Conservation (phyloP, 306 rosid species). For the barrel medic (Medicago truncatula) region MtrunA17r5.0-ANR NC_053046.1:12275501-12276000, state of each 20-base stretch:
- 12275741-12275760: conserved; percentile 16
- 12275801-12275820: conserved; percentile 35
- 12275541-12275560: conserved; percentile 99
- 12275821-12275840: conserved; percentile 41
- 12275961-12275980: conserved; percentile 10
- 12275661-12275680: conserved; percentile 36
- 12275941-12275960: conserved; percentile 36
- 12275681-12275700: conserved; percentile 31
- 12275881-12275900: conserved; percentile 26
- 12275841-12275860: conserved; percentile 19
- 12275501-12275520: conserved; percentile 76
- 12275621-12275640: conserved; percentile 38
- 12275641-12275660: conserved; percentile 25
- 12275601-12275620: conserved; percentile 35
- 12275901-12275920: conserved; percentile 40
- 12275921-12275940: conserved; percentile 20
- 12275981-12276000: conserved; percentile 25
- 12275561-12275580: conserved; percentile 90
- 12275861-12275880: conserved; percentile 24
- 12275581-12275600: conserved; percentile 73
- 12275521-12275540: conserved; percentile 90
- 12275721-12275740: conserved; percentile 26
- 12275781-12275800: conserved; percentile 39
- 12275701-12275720: conserved; percentile 13
- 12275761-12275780: conserved; percentile 18